Base-by-base conservation (phyloP, 176 grass and related monocot genomes). In the Zoysia japonica region DNA sequence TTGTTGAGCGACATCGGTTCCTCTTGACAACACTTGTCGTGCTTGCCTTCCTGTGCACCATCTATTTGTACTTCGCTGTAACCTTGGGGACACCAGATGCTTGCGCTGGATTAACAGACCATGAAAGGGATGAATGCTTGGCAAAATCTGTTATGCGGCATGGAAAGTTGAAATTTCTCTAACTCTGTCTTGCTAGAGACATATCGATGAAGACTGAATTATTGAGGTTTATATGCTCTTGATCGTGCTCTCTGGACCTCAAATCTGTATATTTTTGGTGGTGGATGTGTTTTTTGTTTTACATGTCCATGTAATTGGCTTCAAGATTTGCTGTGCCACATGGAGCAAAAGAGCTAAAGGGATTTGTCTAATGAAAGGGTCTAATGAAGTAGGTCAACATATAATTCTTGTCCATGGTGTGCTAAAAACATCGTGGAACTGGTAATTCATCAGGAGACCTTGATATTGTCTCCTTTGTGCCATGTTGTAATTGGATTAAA, bases 21-120 rank as follows among this genome's bases (percentile, higher is more conserved):
- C 92, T 98, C 77, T 61, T 94, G 45, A 98, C 90, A 44, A 92
- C 85, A 43, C 84, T 98, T 50, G 68, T 88, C 44, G 73, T 94
- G 12, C 86, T 98, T 83, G 88, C 78, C 55, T 92, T 98, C 55
- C 87, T 98, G 47, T 98, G 95, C 88, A 93, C 90, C 12, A 83
- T 98, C 68, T 98, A 98, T 86, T 67, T 98, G 65, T 98, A 94
- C 86, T 98, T 98, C 54, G 95, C 95, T 15, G 83, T 94, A 65
- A 98, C 95, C 47, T 67, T 94, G 75, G 92, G 86, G 62, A 28
- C 71, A 39, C 43, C 75, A 78, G 71, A 85, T 88, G 85, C 83
- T 51, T 98, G 95, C 40, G 49, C 84, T 7, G 90, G 88, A 60
- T 73, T 90, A 80, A 19, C 71, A 6, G 95, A 81, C 6, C 70